These are phyloP conservation scores for Rhodamnia rubescens DNA, from an alignment of 345 rosid genomes.

Conservation along the genomic window DNA sequence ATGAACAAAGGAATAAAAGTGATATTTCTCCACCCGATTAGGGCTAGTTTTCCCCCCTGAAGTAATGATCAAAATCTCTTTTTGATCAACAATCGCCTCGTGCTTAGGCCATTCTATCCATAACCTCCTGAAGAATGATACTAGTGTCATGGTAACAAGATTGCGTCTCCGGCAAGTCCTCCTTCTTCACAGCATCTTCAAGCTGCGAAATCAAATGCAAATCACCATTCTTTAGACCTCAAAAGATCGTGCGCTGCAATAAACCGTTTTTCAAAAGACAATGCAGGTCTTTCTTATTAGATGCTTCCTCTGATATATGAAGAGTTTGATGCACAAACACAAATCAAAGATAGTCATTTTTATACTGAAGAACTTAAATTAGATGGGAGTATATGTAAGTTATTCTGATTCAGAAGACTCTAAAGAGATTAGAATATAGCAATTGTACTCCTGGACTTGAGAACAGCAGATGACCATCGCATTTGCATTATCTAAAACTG, in stretches of 20 bases:
- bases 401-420: not conserved
- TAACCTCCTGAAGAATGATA: conserved; percentile 57
- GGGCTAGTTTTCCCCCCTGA: not conserved
- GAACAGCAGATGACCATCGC: not conserved
- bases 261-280: not conserved
- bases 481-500: not conserved
- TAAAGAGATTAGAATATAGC: not conserved
- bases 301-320: not conserved
- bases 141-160: conserved; percentile 40
- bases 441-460: not conserved
- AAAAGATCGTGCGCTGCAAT: not conserved
- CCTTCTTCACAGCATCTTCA: conserved; percentile 50
- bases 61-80: not conserved
- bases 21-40: not conserved
- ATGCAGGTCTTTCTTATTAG: not conserved
- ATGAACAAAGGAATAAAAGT: not conserved
- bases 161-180: conserved; percentile 41
- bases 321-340: not conserved
- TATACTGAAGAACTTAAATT: not conserved
- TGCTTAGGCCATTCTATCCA: conserved; percentile 39
- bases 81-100: not conserved
- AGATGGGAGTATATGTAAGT: not conserved
- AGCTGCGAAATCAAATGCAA: conserved; percentile 29
- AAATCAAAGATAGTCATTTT: not conserved
- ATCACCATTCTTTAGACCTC: not conserved